Base-by-base conservation (phyloP, 1,284 basidiomycete genomes). In the Melampsora americana region DNA sequence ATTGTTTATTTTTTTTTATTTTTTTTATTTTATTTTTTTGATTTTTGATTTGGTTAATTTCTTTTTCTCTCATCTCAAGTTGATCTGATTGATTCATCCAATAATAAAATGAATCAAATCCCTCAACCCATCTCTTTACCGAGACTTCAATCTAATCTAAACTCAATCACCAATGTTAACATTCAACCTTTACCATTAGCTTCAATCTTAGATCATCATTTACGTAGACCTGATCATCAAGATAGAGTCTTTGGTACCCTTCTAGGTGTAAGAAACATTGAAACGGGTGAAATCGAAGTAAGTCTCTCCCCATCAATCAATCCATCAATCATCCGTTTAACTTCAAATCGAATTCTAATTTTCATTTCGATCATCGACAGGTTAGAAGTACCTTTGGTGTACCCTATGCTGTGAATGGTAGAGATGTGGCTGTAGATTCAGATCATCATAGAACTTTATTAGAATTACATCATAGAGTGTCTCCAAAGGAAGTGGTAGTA, bases 231-330 rank as follows among this genome's bases (percentile, higher is more conserved):
- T 68, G 88, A 90, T 80, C 84, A 86, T 50, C 91, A 94, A 81
- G 90, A 91, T 79, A 89, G 95, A 77, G 95, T 99, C 9, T 95
- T 99, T 82, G 96, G 96, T 30, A 97, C 96, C 0, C 88, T 99
- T 39, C 89, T 99, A 60, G 95, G 95, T 16, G 89, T 87, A 66
- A 89, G 95, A 80, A 89, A 87, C 64, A 90, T 93, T 77, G 82
- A 82, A 65, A 86, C 86, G 61, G 87, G 88, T 77, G 86, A 91
- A 79, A 81, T 85, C 39, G 89, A 93, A 79, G 88, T 96, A 77
- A 88, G 89, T 73, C 68, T 93, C 96, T 83, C 65, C 72, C 70
- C 35, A 66, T 69, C 9, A 44, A 69, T 28, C 53, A 11, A 28
- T 56, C 2, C 91, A 89, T n/a, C n/a, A 23, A 1, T n/a, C 53